Evolutionary conservation across 1,284 basidiomycete species (phyloP), one percentile per base, ranked within the genome.

Genomic region (Agroathelia rolfsii): DNA sequence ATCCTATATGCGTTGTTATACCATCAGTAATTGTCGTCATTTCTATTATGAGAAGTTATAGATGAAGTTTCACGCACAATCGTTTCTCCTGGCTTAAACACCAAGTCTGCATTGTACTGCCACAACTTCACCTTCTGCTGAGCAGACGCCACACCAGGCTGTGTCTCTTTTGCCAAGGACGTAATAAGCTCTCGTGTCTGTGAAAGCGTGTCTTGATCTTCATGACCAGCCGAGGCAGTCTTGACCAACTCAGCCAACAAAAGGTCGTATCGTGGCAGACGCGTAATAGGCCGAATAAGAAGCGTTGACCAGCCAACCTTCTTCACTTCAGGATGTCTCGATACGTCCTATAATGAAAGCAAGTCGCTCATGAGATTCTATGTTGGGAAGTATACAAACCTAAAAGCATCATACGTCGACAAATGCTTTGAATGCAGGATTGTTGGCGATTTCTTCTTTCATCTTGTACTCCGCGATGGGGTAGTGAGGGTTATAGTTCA

Each of bases 401-500:
- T 18, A 30, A 6, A n/a, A 24, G 16, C 8, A 12, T 51, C 69
- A 38, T 41, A 90, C 89, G 41, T 93, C 84, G 4, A 90, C 69
- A 51, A 97, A 94, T 0, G 62, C 58, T 41, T 73, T 80, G 61
- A 99, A 96, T 3, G 67, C 61, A 0, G 68, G 63, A 50, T 96
- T 98, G 35, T 64, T 76, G 16, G 64, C 69, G 59, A 79, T 77
- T 61, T 97, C 94, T 30, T 92, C 81, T 37, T 92, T 87, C 36
- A 97, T 83, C 36, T 84, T 69, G 51, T 88, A 90, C 22, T 84
- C 85, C 4, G 93, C 92, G 35, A 95, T 86, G 1, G 94, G 93
- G 51, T 95, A 95, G 56, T 93, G 84, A 4, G 88, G 81, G 27
- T 92, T 81, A 48, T 95, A 97, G 45, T 87, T 78, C 67, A 88